A percentile compares a stretch with the other conserved stretches of the same genome.
phyloP scores from a whole-genome alignment of 768 basidiomycete genomes.

The Lactifluus pinguis region DNA sequence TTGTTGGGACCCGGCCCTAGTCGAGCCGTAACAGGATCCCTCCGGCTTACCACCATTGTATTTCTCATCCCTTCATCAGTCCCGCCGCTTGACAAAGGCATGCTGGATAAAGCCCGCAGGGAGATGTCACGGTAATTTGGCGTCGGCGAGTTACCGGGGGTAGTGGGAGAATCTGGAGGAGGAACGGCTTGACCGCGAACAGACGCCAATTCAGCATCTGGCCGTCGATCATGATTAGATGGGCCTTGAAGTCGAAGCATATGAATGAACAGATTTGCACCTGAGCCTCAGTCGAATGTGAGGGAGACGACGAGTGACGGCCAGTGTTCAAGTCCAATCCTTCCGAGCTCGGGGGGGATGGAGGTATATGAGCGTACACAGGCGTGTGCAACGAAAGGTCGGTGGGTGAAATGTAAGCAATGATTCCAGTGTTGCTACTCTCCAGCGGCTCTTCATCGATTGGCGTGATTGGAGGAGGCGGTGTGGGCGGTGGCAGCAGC shows the following conservation, averaged over 20 bases:
- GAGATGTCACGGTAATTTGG: constrained; percentile 77
- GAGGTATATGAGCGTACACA: constrained; percentile 40
- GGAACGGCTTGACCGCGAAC: constrained; percentile 47
- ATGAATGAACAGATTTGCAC: constrained; percentile 77
- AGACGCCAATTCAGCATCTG: constrained; percentile 52
- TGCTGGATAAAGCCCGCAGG: constrained; percentile 50
- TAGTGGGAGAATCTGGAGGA: constrained; percentile 71
- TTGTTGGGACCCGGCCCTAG: too few species aligned
- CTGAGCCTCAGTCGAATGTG: constrained; percentile 55
- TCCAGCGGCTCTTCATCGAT: constrained; percentile 57
- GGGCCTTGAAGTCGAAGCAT: constrained; percentile 52
- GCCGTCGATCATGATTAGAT: constrained; percentile 55
- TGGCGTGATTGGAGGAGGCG: constrained; percentile 64
- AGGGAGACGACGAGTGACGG: constrained; percentile 33
- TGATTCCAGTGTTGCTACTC: constrained; percentile 35
- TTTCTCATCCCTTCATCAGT: constrained; percentile 3
- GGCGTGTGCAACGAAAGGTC: constrained; percentile 54
- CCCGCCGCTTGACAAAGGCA: constrained; percentile 9
- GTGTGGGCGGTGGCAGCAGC: constrained; percentile 46
- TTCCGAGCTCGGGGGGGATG: constrained; percentile 29
- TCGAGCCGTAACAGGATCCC: too few species aligned
- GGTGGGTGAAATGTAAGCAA: constrained; percentile 50
- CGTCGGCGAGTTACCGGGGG: constrained; percentile 70
- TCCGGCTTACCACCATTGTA: constrained; percentile 36
- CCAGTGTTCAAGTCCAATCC: constrained; percentile 23